Conservation (phyloP, 345 rosid genomes). For the Aquilaria sinensis region DNA sequence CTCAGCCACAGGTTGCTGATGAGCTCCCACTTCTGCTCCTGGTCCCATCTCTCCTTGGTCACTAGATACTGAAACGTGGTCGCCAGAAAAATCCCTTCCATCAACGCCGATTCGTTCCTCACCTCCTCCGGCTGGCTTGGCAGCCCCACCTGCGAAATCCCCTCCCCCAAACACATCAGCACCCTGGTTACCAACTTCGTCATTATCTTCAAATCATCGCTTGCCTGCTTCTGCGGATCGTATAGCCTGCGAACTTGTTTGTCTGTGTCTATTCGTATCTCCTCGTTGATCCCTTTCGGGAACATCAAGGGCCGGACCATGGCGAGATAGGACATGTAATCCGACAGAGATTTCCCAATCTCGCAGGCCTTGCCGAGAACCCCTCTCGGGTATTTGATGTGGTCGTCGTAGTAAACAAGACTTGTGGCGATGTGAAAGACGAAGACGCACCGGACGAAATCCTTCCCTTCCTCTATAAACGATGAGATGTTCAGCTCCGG, state of each 20-base stretch:
- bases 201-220: neutral
- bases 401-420: conserved; percentile 14
- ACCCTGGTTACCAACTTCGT: neutral
- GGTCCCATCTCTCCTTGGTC: neutral
- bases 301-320: conserved; percentile 9
- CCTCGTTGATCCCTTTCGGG: conserved; percentile 9
- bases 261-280: conserved; percentile 2
- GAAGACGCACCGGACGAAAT: conserved; percentile 19
- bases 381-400: neutral
- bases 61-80: neutral
- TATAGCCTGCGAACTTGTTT: conserved; percentile 9
- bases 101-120: conserved; percentile 10
- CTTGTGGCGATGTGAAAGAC: conserved; percentile 25
- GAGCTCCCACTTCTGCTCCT: conserved; percentile 15
- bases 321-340: conserved; percentile 13
- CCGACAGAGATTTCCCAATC: conserved; percentile 15
- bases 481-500: neutral
- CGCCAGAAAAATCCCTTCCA: conserved; percentile 5
- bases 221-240: conserved; percentile 1
- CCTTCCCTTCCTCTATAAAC: conserved; percentile 8
- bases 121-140: neutral
- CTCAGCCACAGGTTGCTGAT: conserved; percentile 19
- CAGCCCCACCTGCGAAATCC: neutral
- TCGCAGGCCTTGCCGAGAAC: neutral
- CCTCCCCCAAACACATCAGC: neutral